Evolutionary conservation across 208 protist genomes (phyloP).

Genomic region (Leishmania mexicana): DNA sequence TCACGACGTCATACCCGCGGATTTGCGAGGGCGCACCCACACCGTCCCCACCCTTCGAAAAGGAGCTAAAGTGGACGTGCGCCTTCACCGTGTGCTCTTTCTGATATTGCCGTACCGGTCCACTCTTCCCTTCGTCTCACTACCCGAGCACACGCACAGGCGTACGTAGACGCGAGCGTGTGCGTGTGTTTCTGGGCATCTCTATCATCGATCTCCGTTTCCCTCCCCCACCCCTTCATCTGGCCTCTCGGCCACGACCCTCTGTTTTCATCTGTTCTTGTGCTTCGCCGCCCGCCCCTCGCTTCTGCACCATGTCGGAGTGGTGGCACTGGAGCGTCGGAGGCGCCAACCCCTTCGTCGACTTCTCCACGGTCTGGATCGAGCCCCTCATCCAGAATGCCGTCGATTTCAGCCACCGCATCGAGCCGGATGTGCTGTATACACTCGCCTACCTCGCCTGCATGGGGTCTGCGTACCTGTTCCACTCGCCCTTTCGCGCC

Average conservation of each 20-base stretch:
- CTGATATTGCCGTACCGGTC: not conserved
- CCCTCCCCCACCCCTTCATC: not conserved
- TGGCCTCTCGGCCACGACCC: not conserved
- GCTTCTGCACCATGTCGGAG: not conserved
- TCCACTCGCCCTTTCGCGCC: constrained; percentile 77
- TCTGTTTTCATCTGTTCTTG: not conserved
- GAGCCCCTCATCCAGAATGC: constrained; percentile 26
- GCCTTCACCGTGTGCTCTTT: not conserved
- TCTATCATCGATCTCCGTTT: not conserved
- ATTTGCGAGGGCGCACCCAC: no score
- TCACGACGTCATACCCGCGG: not conserved
- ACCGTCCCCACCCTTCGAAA: no score
- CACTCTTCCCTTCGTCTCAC: not conserved
- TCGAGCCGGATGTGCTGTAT: constrained; percentile 43
- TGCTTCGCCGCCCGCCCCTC: not conserved
- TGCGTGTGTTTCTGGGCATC: not conserved
- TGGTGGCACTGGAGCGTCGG: constrained; percentile 14
- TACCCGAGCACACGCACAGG: not conserved
- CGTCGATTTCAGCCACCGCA: constrained; percentile 23
- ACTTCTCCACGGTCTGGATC: constrained; percentile 31
- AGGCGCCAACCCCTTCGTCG: constrained; percentile 22
- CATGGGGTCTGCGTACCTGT: constrained; percentile 63
- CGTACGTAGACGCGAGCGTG: not conserved
- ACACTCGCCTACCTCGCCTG: constrained; percentile 49
- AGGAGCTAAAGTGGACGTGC: no score